Conservation (phyloP, 345 rosid species). For the Combretum micranthum region DNA sequence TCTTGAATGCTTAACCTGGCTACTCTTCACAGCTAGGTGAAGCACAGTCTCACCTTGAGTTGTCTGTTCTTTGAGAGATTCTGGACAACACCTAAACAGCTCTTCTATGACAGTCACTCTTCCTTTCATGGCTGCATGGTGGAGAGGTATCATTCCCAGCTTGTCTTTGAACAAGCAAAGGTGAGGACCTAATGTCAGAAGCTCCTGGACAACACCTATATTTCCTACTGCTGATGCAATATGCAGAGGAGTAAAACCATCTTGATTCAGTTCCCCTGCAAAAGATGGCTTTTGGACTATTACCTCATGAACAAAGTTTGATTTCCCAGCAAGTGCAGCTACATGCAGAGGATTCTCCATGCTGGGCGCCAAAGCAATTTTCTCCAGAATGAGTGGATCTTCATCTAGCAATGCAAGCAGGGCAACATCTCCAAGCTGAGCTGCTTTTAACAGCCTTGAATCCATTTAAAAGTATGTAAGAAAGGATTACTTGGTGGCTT, state of each 20-base stretch:
- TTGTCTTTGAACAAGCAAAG: slow-evolving; percentile 2
- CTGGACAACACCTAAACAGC: background rate
- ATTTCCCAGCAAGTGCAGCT: slow-evolving; percentile 8
- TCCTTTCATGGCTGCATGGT: slow-evolving; percentile 15
- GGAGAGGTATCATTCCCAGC: slow-evolving; percentile 6
- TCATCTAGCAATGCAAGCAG: slow-evolving; percentile 1
- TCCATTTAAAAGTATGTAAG: slow-evolving; percentile 6
- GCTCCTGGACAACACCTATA: slow-evolving; percentile 2
- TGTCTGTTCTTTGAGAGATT: background rate
- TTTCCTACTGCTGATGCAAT: slow-evolving; percentile 13
- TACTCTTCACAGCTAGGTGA: slow-evolving; percentile 15
- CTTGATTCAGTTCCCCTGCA: slow-evolving; percentile 6
- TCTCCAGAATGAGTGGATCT: slow-evolving; percentile 7
- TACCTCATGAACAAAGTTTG: slow-evolving; percentile 6
- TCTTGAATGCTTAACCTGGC: slow-evolving; percentile 5
- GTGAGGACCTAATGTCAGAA: background rate
- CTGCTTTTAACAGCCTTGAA: slow-evolving; percentile 9
- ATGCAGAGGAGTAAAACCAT: slow-evolving; percentile 12
- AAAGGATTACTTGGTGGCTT: background rate
- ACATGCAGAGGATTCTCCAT: slow-evolving; percentile 7
- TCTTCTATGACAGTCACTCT: background rate
- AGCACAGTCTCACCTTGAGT: slow-evolving; percentile 9
- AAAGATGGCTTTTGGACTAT: background rate
- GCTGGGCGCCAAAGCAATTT: background rate
- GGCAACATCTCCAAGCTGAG: slow-evolving; percentile 3